These are phyloP conservation scores for Pilobolus umbonatus DNA, from an alignment of 192 early-diverging fungal species.

Conservation along the genomic window DNA sequence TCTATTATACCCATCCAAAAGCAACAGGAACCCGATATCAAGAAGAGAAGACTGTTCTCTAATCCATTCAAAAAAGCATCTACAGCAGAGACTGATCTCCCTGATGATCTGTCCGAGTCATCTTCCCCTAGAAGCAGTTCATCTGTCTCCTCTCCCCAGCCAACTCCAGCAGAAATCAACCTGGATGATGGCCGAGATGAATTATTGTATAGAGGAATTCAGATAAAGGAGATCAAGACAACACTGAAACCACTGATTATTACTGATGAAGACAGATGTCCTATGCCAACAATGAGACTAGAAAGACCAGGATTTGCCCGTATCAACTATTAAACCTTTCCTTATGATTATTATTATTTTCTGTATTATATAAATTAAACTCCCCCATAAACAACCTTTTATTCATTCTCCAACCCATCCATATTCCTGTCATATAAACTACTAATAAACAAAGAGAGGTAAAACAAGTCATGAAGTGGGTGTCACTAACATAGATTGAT, in stretches of 20 bases:
- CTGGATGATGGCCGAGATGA: conserved; percentile 31
- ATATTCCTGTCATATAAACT: not conserved
- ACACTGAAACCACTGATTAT: conserved; percentile 39
- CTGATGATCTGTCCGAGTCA: conserved; percentile 1
- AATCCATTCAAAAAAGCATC: conserved; percentile 12
- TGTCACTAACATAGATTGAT: too few species aligned
- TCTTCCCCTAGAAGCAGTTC: conserved; percentile 1
- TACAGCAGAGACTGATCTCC: not conserved
- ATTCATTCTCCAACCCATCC: conserved; percentile 2
- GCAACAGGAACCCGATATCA: not conserved
- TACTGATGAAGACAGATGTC: conserved; percentile 23
- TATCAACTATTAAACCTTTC: conserved; percentile 21
- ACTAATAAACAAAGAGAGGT: too few species aligned
- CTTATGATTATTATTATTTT: not conserved
- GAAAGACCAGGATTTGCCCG: conserved; percentile 35
- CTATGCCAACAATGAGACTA: conserved; percentile 26
- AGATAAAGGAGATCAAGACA: conserved; percentile 39
- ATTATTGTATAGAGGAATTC: conserved; percentile 32
- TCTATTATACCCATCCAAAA: conserved; percentile 18
- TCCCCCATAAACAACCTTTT: not conserved
- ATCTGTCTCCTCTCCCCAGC: not conserved
- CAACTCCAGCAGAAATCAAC: not conserved
- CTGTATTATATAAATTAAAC: not conserved
- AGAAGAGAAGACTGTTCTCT: conserved; percentile 6
- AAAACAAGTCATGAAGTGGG: too few species aligned